A percentile compares a stretch with the other conserved stretches of the same genome.
Evolutionary conservation across 2,329 filamentous ascomycete species (phyloP).

Genomic region (Aspergillus brunneoviolaceus): DNA sequence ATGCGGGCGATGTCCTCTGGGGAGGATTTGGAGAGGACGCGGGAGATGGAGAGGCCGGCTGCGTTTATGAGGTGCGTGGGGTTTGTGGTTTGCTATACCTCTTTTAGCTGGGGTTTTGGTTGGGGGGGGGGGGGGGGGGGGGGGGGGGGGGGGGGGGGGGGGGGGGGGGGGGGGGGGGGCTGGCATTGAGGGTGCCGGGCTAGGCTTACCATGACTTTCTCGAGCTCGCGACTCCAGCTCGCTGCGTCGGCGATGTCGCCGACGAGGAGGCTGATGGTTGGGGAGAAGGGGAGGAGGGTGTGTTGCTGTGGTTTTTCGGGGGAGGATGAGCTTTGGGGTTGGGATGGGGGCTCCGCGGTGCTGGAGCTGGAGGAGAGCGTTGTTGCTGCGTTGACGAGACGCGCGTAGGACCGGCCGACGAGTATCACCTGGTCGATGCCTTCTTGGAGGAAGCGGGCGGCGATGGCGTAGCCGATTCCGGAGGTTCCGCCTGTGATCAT

Average conservation of each 20-base stretch:
- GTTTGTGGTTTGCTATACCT: slow-evolving; percentile 8
- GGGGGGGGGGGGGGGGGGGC: too few species aligned
- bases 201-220: slow-evolving; percentile 38
- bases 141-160: too few species aligned
- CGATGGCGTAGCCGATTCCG: slow-evolving; percentile 69
- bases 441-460: slow-evolving; percentile 61
- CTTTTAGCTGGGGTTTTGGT: slow-evolving; percentile 21
- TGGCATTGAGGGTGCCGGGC: neutral
- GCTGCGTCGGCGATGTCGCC: slow-evolving; percentile 40
- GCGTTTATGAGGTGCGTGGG: slow-evolving; percentile 72
- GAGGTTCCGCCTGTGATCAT: slow-evolving; percentile 70
- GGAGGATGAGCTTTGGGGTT: too few species aligned
- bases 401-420: slow-evolving; percentile 56
- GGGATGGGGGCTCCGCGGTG: neutral
- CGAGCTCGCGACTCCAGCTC: slow-evolving; percentile 36
- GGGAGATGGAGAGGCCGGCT: slow-evolving; percentile 69
- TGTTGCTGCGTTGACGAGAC: slow-evolving; percentile 44
- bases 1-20: slow-evolving; percentile 56
- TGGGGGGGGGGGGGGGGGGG: too few species aligned
- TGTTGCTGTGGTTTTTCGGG: neutral
- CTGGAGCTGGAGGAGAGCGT: slow-evolving; percentile 12
- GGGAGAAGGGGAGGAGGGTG: slow-evolving; percentile 15
- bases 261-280: slow-evolving; percentile 31
- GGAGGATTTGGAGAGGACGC: slow-evolving; percentile 59
- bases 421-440: slow-evolving; percentile 58